A percentile compares a stretch with the other conserved stretches of the same genome.
These are phyloP conservation scores for Crotalaria pallida DNA, from an alignment of 306 rosid genomes.

Conservation along the genomic window DNA sequence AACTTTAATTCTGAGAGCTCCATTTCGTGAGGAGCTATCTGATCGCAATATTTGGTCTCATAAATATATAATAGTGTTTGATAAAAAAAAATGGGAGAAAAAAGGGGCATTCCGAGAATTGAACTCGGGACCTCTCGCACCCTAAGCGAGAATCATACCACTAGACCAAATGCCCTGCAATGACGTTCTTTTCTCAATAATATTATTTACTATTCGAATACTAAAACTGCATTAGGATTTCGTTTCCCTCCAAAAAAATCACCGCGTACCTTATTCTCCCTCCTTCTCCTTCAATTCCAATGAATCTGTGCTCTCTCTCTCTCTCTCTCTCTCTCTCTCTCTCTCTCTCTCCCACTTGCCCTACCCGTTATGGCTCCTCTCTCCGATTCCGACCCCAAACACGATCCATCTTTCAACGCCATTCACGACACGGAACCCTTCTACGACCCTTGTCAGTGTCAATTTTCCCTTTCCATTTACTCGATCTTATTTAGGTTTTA, in stretches of 20 bases:
- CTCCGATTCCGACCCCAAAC: conserved; percentile 2
- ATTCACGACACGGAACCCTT: conserved; percentile 39
- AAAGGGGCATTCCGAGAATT: conserved; percentile 46
- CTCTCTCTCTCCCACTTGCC: not conserved
- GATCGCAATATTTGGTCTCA: too few species aligned
- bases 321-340: not conserved
- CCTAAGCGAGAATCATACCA: conserved; percentile 55
- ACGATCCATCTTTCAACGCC: conserved; percentile 11
- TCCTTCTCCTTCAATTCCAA: not conserved
- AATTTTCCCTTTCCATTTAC: not conserved
- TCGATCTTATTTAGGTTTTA: not conserved
- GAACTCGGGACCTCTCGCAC: conserved; percentile 56
- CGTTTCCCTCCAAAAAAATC: conserved; percentile 58
- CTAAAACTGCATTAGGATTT: not conserved
- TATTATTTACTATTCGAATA: too few species aligned
- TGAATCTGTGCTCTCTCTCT: not conserved
- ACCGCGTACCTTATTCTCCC: not conserved
- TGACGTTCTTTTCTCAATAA: fast-evolving
- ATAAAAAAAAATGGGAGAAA: too few species aligned
- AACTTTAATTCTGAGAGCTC: too few species aligned
- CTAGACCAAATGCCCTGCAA: conserved; percentile 41
- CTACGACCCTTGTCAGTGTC: conserved; percentile 13
- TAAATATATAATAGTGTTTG: too few species aligned
- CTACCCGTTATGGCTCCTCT: conserved; percentile 32
- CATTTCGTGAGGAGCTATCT: too few species aligned